These are phyloP conservation scores for Panicum virgatum DNA, from an alignment of 202 grass and related monocot genomes.

Conservation along the genomic window DNA sequence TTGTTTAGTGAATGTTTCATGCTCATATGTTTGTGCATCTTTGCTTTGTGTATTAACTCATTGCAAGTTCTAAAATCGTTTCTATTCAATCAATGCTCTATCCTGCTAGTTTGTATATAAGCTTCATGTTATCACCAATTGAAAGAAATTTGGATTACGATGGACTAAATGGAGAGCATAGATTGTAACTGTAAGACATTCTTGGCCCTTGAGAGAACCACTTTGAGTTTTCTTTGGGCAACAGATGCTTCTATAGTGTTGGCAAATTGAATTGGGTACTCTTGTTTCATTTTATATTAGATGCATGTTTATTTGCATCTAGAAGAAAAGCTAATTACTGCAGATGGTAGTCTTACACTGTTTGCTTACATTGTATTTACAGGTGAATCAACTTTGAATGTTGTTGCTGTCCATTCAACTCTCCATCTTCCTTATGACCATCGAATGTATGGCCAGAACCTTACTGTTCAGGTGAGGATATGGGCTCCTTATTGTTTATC, in stretches of 20 bases:
- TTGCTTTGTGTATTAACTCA: not conserved
- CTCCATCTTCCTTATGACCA: conserved; percentile 97
- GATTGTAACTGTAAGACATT: not conserved
- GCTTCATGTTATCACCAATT: not conserved
- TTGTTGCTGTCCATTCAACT: conserved; percentile 81
- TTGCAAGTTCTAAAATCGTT: not conserved
- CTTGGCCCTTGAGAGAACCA: not conserved
- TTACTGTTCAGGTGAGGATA: conserved; percentile 81
- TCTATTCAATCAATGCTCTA: not conserved
- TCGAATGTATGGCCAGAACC: conserved; percentile 84
- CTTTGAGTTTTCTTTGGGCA: not conserved
- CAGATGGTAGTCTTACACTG: conserved; percentile 5
- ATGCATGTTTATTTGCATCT: not conserved
- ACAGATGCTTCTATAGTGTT: not conserved
- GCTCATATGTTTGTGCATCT: not conserved
- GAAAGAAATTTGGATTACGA: not conserved
- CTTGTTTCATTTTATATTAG: not conserved
- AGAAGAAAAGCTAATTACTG: conserved; percentile 2
- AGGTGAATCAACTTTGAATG: conserved; percentile 83
- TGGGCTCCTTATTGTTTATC: not conserved
- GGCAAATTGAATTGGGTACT: not conserved
- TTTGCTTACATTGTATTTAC: conserved; percentile 31
- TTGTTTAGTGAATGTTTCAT: not conserved
- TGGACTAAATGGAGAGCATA: not conserved
- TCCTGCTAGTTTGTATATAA: not conserved